Conservation (phyloP, 2,329 filamentous ascomycete genomes). For the Xylaria sp. region DNA sequence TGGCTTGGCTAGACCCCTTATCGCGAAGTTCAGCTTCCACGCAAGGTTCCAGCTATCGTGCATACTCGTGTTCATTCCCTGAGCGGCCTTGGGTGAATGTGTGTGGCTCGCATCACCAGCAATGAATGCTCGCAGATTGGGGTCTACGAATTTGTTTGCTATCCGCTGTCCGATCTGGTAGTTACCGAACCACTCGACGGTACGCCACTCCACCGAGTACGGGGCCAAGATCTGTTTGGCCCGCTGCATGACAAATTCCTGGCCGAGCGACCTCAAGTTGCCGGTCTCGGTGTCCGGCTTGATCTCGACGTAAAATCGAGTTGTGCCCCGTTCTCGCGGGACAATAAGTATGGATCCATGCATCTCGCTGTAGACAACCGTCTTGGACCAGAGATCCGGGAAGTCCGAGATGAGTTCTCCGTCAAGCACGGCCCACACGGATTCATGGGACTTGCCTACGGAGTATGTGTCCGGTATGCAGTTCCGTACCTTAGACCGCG, state of each 20-base stretch:
- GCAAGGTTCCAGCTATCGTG: slow-evolving; percentile 58
- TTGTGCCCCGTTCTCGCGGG: slow-evolving; percentile 73
- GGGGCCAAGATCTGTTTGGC: slow-evolving; percentile 64
- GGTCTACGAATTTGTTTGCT: slow-evolving; percentile 68
- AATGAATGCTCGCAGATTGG: slow-evolving; percentile 65
- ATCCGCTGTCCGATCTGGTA: slow-evolving; percentile 74
- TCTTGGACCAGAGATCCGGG: slow-evolving; percentile 76
- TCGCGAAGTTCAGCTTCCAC: slow-evolving; percentile 51
- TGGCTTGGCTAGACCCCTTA: slow-evolving; percentile 58
- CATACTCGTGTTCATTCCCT: slow-evolving; percentile 60
- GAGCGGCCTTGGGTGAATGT: slow-evolving; percentile 64
- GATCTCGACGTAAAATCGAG: slow-evolving; percentile 63
- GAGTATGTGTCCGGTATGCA: slow-evolving; percentile 56
- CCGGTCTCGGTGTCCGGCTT: slow-evolving; percentile 49
- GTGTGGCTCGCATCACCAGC: slow-evolving; percentile 66
- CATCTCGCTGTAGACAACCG: slow-evolving; percentile 67
- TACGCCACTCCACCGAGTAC: slow-evolving; percentile 60
- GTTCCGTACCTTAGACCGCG: slow-evolving; percentile 70
- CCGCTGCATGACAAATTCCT: slow-evolving; percentile 72
- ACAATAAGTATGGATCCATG: slow-evolving; percentile 74
- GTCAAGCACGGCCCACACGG: slow-evolving; percentile 71
- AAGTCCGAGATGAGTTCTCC: slow-evolving; percentile 73
- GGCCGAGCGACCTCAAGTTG: slow-evolving; percentile 44
- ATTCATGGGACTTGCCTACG: slow-evolving; percentile 30
- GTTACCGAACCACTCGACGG: slow-evolving; percentile 71